Evolutionary conservation across 345 rosid genomes (phyloP), one percentile per base, ranked within the genome.

Genomic region (Moringa oleifera): DNA sequence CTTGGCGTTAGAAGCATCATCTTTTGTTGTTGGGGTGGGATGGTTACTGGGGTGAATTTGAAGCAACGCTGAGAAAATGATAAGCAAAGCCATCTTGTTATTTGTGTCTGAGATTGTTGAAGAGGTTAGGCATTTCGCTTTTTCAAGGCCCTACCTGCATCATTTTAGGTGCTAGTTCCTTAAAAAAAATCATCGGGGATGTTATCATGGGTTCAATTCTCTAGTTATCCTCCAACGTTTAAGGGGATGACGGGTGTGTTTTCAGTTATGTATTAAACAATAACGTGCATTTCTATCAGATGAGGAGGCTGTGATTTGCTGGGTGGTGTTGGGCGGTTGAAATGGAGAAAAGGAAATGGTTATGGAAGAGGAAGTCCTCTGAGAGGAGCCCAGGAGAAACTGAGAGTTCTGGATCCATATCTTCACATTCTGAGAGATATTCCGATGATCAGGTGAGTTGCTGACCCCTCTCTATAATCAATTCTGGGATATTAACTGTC

Each of bases 301-400:
- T 70, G 57, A 80, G 68, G 68, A 45, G 47, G 31, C 19, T 61
- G 65, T 71, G 69, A 77, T 72, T 77, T 60, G 74, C 63, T 77
- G 65, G 64, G 62, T 68, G 51, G 67, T 52, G 66, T 24, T 57
- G 18, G 63, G 47, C 25, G 37, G 6, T 41, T 60, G 52, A 58
- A 66, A 88, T 92, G 98, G 96, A 92, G 68, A 87, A 89, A 78
- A 68, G 79, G 31, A 84, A 82, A 70, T 87, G 94, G 94, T 55
- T 80, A 64, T 81, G 88, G 79, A 85, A 86, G 85, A 84, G 75
- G 77, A 87, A 73, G 58, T 69, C 88, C 56, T 85, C 89, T 25
- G 94, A 89, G 75, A 85, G 76, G 73, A 86, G 91, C 80, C 78
- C 81, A 1, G 87, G 91, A 59, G 90, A 82, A 73, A 81, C 80